Conservation (phyloP, 306 rosid species). For the Pyrus bretschneideri region DNA sequence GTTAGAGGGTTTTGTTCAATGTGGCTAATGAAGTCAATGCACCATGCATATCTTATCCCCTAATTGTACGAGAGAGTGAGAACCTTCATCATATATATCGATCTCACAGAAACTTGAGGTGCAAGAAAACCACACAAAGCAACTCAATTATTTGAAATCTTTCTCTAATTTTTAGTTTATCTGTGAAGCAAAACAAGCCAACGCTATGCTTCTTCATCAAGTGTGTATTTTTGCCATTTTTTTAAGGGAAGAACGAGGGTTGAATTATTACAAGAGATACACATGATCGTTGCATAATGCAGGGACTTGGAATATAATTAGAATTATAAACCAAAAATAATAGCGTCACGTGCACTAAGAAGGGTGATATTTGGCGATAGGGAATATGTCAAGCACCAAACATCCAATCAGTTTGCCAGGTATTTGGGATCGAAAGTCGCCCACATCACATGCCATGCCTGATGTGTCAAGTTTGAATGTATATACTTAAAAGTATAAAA, state of each 20-base stretch:
- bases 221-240: neutral
- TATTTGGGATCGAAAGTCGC: conserved; percentile 25
- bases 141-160: neutral
- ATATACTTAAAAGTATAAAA: neutral
- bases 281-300: neutral
- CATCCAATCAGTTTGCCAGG: conserved; percentile 28
- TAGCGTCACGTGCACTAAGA: conserved; percentile 44
- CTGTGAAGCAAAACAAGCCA: neutral
- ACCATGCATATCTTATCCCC: conserved; percentile 20
- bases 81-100: neutral
- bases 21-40: conserved; percentile 28
- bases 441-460: conserved; percentile 43
- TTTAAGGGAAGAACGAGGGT: neutral
- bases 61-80: conserved; percentile 37
- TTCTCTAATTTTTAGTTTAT: neutral
- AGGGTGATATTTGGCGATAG: neutral
- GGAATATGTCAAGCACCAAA: conserved; percentile 22
- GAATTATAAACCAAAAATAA: neutral
- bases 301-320: neutral
- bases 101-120: conserved; percentile 14
- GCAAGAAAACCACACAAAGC: conserved; percentile 16
- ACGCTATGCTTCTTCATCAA: neutral
- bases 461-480: neutral
- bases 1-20: conserved; percentile 5
- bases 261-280: neutral